Percentiles rank a stretch among this genome's conserved stretches.
Conservation (phyloP, 768 basidiomycete genomes). For the Lyophyllum shimeji region DNA sequence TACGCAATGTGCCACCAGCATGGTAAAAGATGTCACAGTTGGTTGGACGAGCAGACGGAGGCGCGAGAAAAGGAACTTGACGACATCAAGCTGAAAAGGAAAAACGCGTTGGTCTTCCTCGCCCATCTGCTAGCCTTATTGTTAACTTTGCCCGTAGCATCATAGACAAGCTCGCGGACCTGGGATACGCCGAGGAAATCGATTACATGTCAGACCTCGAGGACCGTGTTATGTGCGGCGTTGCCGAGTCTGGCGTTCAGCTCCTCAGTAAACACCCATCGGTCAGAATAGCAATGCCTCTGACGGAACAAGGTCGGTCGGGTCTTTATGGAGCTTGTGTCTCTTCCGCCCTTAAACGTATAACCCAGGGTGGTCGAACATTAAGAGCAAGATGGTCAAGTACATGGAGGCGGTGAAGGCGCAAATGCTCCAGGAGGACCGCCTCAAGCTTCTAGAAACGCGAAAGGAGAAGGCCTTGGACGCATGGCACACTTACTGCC, state of each 20-base stretch:
- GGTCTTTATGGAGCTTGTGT: not conserved
- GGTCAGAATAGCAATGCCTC: conserved; percentile 15
- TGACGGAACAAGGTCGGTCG: conserved; percentile 20
- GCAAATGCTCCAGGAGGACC: conserved; percentile 19
- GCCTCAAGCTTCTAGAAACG: conserved; percentile 14
- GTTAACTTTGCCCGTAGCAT: conserved; percentile 3
- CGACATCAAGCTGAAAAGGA: conserved; percentile 8
- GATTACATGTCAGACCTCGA: conserved; percentile 13
- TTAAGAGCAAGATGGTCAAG: conserved; percentile 23
- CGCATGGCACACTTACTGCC: conserved; percentile 23
- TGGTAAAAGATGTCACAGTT: conserved; percentile 6
- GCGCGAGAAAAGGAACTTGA: conserved; percentile 14
- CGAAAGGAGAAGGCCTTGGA: conserved; percentile 19
- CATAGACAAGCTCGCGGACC: conserved; percentile 11
- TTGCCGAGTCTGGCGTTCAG: not conserved
- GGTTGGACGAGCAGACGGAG: conserved; percentile 3
- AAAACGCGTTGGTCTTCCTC: conserved; percentile 13
- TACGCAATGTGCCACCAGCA: not conserved
- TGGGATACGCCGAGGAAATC: conserved; percentile 14
- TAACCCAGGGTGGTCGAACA: conserved; percentile 26
- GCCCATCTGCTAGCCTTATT: not conserved
- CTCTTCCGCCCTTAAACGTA: not conserved
- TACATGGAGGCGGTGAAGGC: conserved; percentile 24
- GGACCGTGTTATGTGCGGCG: not conserved
- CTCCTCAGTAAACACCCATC: conserved; percentile 17